Evolutionary conservation across 768 basidiomycete species (phyloP), one percentile per base, ranked within the genome.

Genomic region (Asterophora parasitica): DNA sequence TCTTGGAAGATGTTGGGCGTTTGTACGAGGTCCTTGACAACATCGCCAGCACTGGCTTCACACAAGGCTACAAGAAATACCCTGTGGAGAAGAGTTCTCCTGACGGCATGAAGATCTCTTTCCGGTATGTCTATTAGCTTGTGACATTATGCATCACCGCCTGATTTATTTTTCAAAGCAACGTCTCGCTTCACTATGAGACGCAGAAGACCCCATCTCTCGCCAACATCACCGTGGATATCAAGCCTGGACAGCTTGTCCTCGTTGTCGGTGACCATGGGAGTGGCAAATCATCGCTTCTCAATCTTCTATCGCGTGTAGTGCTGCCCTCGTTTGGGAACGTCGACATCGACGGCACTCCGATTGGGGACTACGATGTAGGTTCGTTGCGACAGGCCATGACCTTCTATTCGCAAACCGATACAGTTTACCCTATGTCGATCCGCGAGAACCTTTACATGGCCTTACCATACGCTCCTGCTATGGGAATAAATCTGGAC

Each of bases 231-330:
- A 67, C 70, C 0, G 61, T 77, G 43, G 61, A 54, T 12, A 65
- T 78, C 42, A 50, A 65, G 7, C 56, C 74, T 6, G 76, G 76
- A 1, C 63, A 69, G 27, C 56, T 76, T 6, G 65, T 75, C 17
- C 67, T 76, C 17, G 57, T 79, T 30, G 74, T 76, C 7, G 77
- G 77, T 10, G 57, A 48, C 7, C 75, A 74, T 50, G 74, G 74
- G 7, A 69, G 70, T 53, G 75, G 73, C 6, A 77, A 76, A 49
- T 65, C 71, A 0, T 68, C 73, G 7, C 58, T 75, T 9, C 58
- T 75, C 20, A 73, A 75, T 42, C 58, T 78, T 6, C 46, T 77
- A 10, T 63, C 62, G 8, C 57, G 73, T 9, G 38, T 70, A 3
- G 61, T 62, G 17, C 62, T 65, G 7, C 58, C 64, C 0, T 57